Percentiles rank a stretch among this genome's conserved stretches.
Evolutionary conservation across 345 rosid species (phyloP).

Genomic region (Populus deltoides): DNA sequence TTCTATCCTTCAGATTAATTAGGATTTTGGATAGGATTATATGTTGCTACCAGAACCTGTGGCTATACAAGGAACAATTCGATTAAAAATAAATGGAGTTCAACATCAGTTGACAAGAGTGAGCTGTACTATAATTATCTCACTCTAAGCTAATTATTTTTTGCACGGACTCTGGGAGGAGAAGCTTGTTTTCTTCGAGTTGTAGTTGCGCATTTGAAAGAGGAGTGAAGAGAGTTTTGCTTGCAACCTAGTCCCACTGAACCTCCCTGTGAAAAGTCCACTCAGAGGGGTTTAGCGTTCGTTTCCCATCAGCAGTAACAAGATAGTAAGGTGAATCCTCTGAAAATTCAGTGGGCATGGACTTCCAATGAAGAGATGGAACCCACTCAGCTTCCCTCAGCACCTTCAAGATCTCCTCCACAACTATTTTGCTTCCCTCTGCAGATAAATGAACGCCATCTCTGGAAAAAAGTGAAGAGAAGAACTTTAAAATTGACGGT

Average conservation of each 20-base stretch:
- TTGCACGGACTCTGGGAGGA: neutral
- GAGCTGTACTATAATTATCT: neutral
- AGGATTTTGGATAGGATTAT: too few relatives aligned
- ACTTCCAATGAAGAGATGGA: constrained; percentile 90
- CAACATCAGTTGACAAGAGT: neutral
- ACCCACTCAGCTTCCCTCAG: constrained; percentile 78
- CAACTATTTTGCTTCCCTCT: constrained; percentile 87
- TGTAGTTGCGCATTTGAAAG: neutral
- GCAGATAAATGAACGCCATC: constrained; percentile 89
- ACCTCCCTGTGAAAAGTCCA: constrained; percentile 82
- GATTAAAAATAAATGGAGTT: neutral
- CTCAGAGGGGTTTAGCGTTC: constrained; percentile 66
- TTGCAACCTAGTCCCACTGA: constrained; percentile 58
- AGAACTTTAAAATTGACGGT: neutral
- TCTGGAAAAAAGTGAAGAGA: constrained; percentile 16
- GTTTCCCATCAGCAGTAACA: constrained; percentile 74
- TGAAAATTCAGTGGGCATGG: constrained; percentile 76
- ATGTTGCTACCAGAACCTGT: neutral
- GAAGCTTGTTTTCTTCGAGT: neutral
- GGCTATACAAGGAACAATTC: neutral
- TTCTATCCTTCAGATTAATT: neutral
- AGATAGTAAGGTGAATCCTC: constrained; percentile 77
- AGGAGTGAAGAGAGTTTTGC: neutral
- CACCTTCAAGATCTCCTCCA: constrained; percentile 71
- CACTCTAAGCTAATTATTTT: neutral